Evolutionary conservation across 1,284 basidiomycete species (phyloP), one percentile per base, ranked within the genome.

Genomic region (Sparassis latifolia): DNA sequence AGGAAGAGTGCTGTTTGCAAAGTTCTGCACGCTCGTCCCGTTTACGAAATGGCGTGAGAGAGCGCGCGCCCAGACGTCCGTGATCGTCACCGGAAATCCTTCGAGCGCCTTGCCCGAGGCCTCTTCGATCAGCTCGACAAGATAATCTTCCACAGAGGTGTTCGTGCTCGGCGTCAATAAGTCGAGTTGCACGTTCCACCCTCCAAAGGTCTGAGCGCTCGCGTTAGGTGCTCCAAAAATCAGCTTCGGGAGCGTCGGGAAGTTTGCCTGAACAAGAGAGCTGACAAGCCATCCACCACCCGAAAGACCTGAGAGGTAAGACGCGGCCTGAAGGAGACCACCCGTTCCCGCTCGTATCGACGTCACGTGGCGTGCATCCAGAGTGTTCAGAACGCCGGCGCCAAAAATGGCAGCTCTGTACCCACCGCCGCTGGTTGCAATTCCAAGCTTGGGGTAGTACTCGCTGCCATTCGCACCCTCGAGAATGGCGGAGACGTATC

Each of bases 381-480:
- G 56, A 1, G 74, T 72, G 47, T 73, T 74, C 41, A 80, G 54
- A 3, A 76, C 66, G 0, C 74, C 79, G 0, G 75, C 75, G 5
- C 74, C 76, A 55, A 78, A 78, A 2, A 76, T 67, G 0, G 75
- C 71, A 0, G 79, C 76, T 3, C 77, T 66, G 50, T 73, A 71
- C 0, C 76, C 69, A 10, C 76, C 77, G 4, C 76, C 76, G 48
- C 75, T 78, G 27, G 62, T 62, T 0, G 74, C 69, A 44, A 78
- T 74, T 0, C 71, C 72, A 0, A 78, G 52, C 3, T 61, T 71
- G 0, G 75, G 75, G 0, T 60, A 56, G 5, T 42, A 51, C 7
- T 60, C 42, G 1, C 50, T 41, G 32, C 56, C 56, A 10, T 47
- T 40, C 4, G 51, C 39, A 0, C 63, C 64, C 7, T 42, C 54